Evolutionary conservation across 495 filamentous ascomycete genomes (phyloP).

Genomic region (Talaromyces thailandensis): DNA sequence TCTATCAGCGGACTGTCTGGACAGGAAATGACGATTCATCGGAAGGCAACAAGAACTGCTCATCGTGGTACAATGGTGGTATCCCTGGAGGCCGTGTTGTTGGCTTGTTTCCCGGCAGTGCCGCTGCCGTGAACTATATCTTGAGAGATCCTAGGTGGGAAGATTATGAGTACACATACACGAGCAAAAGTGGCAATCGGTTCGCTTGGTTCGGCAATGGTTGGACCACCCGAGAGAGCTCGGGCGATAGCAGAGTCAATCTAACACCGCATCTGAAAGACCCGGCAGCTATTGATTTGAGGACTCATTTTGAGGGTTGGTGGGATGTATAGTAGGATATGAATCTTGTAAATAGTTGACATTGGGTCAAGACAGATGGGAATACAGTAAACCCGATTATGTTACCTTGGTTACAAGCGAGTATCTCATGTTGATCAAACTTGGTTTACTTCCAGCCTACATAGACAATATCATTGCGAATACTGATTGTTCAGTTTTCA

Average conservation of each 20-base stretch:
- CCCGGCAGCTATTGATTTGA: constrained; percentile 36
- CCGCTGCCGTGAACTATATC: constrained; percentile 46
- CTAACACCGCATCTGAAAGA: constrained; percentile 41
- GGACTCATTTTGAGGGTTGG: constrained; percentile 42
- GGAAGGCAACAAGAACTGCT: constrained; percentile 42
- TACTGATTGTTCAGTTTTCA: no score
- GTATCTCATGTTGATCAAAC: neutral
- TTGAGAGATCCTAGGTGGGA: constrained; percentile 59
- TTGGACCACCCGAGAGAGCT: constrained; percentile 35
- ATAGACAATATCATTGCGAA: no score
- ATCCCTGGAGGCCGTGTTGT: constrained; percentile 46
- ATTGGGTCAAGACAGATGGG: neutral
- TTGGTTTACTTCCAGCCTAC: no score
- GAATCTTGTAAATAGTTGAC: neutral
- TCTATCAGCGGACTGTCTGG: constrained; percentile 53
- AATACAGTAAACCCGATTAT: no score
- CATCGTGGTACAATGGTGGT: constrained; percentile 62
- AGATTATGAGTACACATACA: constrained; percentile 59
- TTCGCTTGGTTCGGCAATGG: constrained; percentile 53
- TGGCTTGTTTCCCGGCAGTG: constrained; percentile 59
- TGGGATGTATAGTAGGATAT: constrained; percentile 27
- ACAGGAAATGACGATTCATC: constrained; percentile 24
- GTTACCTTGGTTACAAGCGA: neutral
- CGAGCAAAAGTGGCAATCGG: constrained; percentile 33
- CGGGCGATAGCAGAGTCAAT: constrained; percentile 18